Evolutionary conservation across 768 basidiomycete species (phyloP).

Genomic region (Cystoderma amianthinum): DNA sequence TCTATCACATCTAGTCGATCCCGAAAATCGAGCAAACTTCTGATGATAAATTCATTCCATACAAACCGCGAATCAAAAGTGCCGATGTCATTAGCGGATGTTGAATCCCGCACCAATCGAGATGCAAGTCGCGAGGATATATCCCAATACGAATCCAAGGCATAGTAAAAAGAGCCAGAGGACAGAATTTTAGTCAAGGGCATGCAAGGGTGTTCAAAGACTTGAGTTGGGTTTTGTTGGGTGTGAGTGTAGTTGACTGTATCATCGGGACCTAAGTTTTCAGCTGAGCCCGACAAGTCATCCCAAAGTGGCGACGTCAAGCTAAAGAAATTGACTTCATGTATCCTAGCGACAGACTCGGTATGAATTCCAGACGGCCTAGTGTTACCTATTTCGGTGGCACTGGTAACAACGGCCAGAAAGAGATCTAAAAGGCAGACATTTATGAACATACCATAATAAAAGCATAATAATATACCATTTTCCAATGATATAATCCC

Average conservation of each 20-base stretch:
- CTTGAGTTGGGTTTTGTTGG: conserved; percentile 29
- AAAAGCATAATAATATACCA: conserved; percentile 31
- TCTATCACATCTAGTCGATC: conserved; percentile 66
- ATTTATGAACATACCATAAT: neutral
- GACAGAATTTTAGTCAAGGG: conserved; percentile 88
- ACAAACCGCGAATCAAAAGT: conserved; percentile 84
- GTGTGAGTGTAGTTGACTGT: conserved; percentile 32
- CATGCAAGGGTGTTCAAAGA: conserved; percentile 86
- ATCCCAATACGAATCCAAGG: conserved; percentile 81
- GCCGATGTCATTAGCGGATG: conserved; percentile 36
- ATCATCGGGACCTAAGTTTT: conserved; percentile 34
- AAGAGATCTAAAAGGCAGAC: conserved; percentile 58
- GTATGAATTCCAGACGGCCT: conserved; percentile 49
- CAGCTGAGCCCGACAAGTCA: conserved; percentile 55
- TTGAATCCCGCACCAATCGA: conserved; percentile 50
- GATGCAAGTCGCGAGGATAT: conserved; percentile 76
- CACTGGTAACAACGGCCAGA: conserved; percentile 72
- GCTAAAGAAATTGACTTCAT: conserved; percentile 86
- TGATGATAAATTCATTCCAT: conserved; percentile 92
- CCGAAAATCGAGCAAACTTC: conserved; percentile 84
- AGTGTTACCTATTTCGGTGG: conserved; percentile 70
- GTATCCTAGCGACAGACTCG: conserved; percentile 75
- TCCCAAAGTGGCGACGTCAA: conserved; percentile 85
- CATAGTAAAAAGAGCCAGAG: conserved; percentile 91
- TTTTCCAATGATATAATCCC: conserved; percentile 73